These are phyloP conservation scores for Bathelium albidoporum DNA, from an alignment of 495 filamentous ascomycete species.

Conservation along the genomic window DNA sequence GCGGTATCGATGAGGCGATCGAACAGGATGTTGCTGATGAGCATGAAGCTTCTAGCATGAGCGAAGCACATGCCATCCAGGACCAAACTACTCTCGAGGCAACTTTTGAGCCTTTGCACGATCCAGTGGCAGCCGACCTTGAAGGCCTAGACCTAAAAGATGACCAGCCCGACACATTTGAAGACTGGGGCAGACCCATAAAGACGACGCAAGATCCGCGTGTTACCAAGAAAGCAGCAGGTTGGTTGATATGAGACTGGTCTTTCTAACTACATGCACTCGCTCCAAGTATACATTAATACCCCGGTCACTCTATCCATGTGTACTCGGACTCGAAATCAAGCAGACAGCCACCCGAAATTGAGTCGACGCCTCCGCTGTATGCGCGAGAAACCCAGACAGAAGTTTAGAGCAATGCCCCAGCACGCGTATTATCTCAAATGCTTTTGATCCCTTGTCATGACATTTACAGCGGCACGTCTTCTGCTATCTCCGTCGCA, in stretches of 20 bases:
- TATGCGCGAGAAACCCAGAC: background rate
- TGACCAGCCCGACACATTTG: background rate
- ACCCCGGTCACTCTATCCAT: background rate
- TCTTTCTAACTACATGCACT: background rate
- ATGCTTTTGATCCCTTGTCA: background rate
- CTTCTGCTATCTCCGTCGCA: slow-evolving; percentile 55
- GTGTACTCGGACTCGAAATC: background rate
- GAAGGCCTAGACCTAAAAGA: slow-evolving; percentile 5
- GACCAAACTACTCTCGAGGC: background rate
- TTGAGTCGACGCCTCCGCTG: background rate
- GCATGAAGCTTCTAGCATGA: too few relatives aligned
- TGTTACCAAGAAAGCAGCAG: slow-evolving; percentile 11
- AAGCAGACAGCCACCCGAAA: background rate
- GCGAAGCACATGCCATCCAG: too few relatives aligned
- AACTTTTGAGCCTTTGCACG: background rate
- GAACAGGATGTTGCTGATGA: background rate
- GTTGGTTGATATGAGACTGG: slow-evolving; percentile 15
- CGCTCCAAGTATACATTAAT: background rate
- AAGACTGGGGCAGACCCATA: background rate
- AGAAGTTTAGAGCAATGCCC: background rate
- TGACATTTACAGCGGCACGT: slow-evolving; percentile 46
- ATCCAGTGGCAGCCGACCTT: background rate
- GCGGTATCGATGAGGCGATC: slow-evolving; percentile 9
- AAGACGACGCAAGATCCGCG: background rate
- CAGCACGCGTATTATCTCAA: background rate